phyloP scores from a whole-genome alignment of 345 rosid genomes.

The Erodium maritimum region DNA sequence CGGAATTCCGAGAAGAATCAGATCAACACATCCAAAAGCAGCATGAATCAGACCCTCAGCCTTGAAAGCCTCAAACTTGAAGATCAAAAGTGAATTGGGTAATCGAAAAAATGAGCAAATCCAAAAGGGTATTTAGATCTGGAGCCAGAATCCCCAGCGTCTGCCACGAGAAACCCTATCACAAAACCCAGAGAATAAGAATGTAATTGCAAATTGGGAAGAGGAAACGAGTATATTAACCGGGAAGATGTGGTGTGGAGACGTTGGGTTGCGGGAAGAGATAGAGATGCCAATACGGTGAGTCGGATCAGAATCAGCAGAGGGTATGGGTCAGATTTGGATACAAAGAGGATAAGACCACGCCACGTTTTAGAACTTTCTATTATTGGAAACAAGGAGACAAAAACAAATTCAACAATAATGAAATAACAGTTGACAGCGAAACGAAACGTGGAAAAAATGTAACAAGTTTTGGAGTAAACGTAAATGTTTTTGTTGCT shows the following conservation, averaged over 20 bases:
- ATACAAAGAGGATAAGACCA: neutral
- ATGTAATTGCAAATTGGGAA: neutral
- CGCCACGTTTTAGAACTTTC: neutral
- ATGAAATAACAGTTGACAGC: no score
- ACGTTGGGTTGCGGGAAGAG: conserved; percentile 12
- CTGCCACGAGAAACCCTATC: neutral
- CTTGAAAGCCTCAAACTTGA: neutral
- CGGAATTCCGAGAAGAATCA: neutral
- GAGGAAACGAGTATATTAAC: neutral
- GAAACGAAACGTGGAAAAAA: no score
- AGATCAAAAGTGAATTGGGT: neutral
- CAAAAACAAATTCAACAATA: no score
- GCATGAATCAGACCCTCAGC: no score
- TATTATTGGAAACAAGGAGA: neutral
- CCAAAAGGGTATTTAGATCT: conserved; percentile 3
- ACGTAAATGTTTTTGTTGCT: no score
- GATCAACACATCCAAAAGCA: neutral
- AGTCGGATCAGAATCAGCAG: neutral
- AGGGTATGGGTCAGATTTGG: neutral
- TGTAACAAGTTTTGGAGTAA: no score
- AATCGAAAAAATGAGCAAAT: neutral
- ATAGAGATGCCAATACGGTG: conserved; percentile 11
- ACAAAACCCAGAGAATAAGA: neutral
- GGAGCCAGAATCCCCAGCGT: neutral
- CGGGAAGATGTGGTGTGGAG: neutral